Evolutionary conservation across 176 grass and related monocot genomes (phyloP), one percentile per base, ranked within the genome.

Genomic region (Bothriochloa decipiens): DNA sequence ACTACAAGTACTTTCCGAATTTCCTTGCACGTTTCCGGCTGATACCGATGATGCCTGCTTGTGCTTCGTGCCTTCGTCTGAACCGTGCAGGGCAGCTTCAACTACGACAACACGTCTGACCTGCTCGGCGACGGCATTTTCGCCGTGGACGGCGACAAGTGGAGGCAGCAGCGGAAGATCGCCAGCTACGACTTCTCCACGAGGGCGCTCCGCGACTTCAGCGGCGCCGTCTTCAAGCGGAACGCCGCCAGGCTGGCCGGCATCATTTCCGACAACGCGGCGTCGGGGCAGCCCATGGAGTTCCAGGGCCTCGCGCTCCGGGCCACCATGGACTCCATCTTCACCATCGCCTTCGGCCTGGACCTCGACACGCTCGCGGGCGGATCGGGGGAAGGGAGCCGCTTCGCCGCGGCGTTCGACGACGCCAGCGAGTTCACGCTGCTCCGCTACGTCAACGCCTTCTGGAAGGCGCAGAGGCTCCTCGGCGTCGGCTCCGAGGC

Each of bases 251-350:
- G 77, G 84, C 78, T 92, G 4, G 85, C 87, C 20, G 65, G 37
- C 40, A 11, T 92, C 25, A 81, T 92, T 49, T 72, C 82, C 49
- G 6, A 0, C 0, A 10, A 16, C 27, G 85, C 84, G 0, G 27
- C 40, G 2, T 46, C 79, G 0, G 61, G 75, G 26, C 29, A 70
- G 0, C 4, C 79, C 60, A 74, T 90, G 81, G 81, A 94, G 13
- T 81, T 94, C 13, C 90, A 94, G 81, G 84, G 40, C 8, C 78
- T 93, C n/a, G 66, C 89, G 22, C 67, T 87, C 81, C 83, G 75
- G 52, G 89, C 88, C 0, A 91, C 94, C 15, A 93, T 96, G 88
- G 94, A 93, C 52, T 93, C 94, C 49, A 91, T 93, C 64, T 91
- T 89, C 63, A 85, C 76, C 43, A 80, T 93, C 40, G 83, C 74